phyloP scores from a whole-genome alignment of 2,329 filamentous ascomycete genomes.

The Rhytidhysteron rufulum region DNA sequence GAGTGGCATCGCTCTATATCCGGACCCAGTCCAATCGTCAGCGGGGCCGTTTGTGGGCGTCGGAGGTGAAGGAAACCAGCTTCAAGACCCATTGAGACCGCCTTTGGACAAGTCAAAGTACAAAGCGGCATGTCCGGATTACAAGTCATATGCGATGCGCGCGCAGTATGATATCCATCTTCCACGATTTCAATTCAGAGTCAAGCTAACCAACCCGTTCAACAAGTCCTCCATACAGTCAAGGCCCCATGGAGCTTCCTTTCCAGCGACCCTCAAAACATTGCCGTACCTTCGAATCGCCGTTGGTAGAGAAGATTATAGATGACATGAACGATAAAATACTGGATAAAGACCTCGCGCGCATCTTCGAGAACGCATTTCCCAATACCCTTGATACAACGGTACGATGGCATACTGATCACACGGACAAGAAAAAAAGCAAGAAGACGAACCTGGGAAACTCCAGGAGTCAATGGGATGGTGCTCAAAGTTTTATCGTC shows the following conservation, averaged over 20 bases:
- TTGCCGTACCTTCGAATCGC: constrained; percentile 87
- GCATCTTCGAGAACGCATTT: constrained; percentile 92
- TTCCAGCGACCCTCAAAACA: constrained; percentile 77
- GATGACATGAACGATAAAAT: constrained; percentile 74
- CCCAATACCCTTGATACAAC: constrained; percentile 90
- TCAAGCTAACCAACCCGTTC: constrained; percentile 7
- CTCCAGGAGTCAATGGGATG: constrained; percentile 68
- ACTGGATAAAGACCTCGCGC: constrained; percentile 79
- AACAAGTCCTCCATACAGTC: constrained; percentile 69
- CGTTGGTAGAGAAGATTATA: constrained; percentile 84
- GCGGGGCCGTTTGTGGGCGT: background rate
- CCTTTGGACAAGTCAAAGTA: constrained; percentile 32
- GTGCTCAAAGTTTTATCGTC: constrained; percentile 87
- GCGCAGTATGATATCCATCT: constrained; percentile 52
- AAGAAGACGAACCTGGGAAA: constrained; percentile 30
- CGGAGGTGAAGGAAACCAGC: background rate
- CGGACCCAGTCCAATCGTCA: background rate
- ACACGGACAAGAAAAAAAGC: constrained; percentile 37
- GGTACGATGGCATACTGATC: constrained; percentile 78
- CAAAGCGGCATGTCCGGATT: constrained; percentile 60
- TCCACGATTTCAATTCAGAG: background rate
- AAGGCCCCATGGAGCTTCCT: constrained; percentile 74
- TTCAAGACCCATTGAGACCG: constrained; percentile 26
- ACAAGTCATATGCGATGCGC: constrained; percentile 56
- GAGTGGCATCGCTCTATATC: background rate